Percentiles rank a stretch among this genome's conserved stretches.
Conservation (phyloP, 768 basidiomycete species). For the Mycena maculata region DNA sequence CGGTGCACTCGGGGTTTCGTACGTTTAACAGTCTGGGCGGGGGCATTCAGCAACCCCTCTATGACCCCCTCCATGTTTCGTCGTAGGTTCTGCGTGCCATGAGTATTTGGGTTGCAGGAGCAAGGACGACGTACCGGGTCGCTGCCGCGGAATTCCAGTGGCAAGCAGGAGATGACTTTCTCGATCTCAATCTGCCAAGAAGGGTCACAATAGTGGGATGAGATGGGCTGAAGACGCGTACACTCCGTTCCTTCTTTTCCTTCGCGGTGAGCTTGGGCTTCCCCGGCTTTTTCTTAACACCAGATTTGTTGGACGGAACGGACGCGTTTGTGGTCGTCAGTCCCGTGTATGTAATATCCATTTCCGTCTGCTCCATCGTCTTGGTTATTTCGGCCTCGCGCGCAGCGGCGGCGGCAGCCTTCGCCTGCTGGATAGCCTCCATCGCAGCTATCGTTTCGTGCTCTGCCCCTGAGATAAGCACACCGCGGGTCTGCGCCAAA, state of each 20-base stretch:
- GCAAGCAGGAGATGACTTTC: conserved; percentile 78
- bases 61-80: conserved; percentile 86
- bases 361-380: conserved; percentile 54
- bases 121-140: conserved; percentile 72
- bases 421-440: conserved; percentile 58
- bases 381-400: conserved; percentile 53
- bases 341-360: conserved; percentile 52
- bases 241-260: conserved; percentile 86
- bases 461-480: conserved; percentile 53
- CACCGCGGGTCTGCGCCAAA: background rate
- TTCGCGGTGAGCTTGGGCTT: conserved; percentile 80
- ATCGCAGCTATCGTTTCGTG: conserved; percentile 68
- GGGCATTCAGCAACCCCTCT: conserved; percentile 75
- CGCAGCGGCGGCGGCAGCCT: conserved; percentile 46
- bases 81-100: conserved; percentile 69
- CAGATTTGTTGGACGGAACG: conserved; percentile 49
- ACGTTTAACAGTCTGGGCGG: conserved; percentile 73
- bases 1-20: conserved; percentile 31
- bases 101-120: background rate
- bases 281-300: conserved; percentile 65
- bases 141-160: conserved; percentile 90
- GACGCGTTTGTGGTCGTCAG: conserved; percentile 54
- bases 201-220: background rate
- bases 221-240: conserved; percentile 45
- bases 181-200: conserved; percentile 67